Evolutionary conservation across 345 rosid species (phyloP).

Genomic region (Garcia nutans): DNA sequence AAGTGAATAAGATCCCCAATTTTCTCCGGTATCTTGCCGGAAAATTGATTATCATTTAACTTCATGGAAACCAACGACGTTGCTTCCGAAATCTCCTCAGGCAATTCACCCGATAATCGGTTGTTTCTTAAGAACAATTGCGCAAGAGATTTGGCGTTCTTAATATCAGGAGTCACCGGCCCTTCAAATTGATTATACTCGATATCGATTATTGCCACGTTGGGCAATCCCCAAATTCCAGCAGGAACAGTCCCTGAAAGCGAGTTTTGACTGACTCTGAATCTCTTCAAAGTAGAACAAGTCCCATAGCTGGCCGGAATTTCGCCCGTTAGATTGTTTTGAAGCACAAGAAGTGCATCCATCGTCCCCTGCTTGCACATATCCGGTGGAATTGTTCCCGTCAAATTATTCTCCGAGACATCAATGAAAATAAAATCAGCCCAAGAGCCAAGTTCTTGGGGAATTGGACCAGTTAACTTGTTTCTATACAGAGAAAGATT

Average conservation of each 20-base stretch:
- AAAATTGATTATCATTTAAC: conserved; percentile 56
- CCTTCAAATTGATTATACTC: conserved; percentile 59
- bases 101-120: conserved; percentile 63
- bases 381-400: conserved; percentile 76
- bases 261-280: conserved; percentile 66
- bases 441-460: conserved; percentile 67
- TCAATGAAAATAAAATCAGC: conserved; percentile 71
- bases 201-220: conserved; percentile 59
- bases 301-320: conserved; percentile 66
- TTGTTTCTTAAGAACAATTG: conserved; percentile 51
- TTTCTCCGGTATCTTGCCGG: conserved; percentile 56
- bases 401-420: conserved; percentile 68
- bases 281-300: conserved; percentile 56
- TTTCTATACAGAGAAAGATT: conserved; percentile 72
- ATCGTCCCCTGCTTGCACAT: conserved; percentile 85
- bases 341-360: conserved; percentile 61
- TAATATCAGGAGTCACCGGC: conserved; percentile 51
- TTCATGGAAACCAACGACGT: conserved; percentile 42
- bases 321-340: conserved; percentile 69
- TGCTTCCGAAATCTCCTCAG: conserved; percentile 60
- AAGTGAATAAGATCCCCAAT: conserved; percentile 54
- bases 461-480: conserved; percentile 64
- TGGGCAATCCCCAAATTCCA: conserved; percentile 83
- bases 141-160: conserved; percentile 50
- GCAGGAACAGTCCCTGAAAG: conserved; percentile 70